Base-by-base conservation (phyloP, 208 protist species). In the Wallacemonas sp. region DNA sequence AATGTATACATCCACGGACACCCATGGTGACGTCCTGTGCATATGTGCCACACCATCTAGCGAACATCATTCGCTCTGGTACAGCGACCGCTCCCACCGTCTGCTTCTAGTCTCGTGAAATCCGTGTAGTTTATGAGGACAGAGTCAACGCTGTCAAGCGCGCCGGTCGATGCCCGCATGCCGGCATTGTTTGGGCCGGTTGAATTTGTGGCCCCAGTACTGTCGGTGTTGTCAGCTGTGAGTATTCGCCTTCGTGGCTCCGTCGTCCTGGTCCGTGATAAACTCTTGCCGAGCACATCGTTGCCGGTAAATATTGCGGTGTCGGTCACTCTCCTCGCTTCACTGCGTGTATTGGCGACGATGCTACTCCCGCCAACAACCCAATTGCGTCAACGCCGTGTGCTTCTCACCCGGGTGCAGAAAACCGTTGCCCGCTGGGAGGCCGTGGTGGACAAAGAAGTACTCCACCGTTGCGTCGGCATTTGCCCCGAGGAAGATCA, bases 361-460 rank as follows among this genome's bases (percentile, higher is more conserved):
- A 46, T 34, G n/a, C 62, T 41, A 33, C 70, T 79, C n/a, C 63
- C 67, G 33, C 41, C 65, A 21, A 59, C 59, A 36, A 65, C 68
- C 21, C 75, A 77, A 41, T 68, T 88, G 28, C 82, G 71, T 11
- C 66, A 63, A 5, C 72, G 82, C 36, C 60, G 74, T 0, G 54
- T 84, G 2, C 39, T 85, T 9, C 53, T 88, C 12, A 33, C 34
- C 12, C 44, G 54, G 12, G 75, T 82, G 30, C 58, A 47, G 6
- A 27, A 66, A 17, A 61, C 70, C 39, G 72, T 88, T 14, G 42
- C 55, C 1, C 63, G 68, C 30, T 85, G 78, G 82, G 82, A 88
- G 59, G 60, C 63, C 9, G 36, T 24, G 15, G 79, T 75, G 31
- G 36, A 80, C 51, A 56, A 55, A 1, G 82, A 88, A 44, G 75